Evolutionary conservation across 2,329 filamentous ascomycete species (phyloP).

Genomic region (Neophaeococcomyces aloes): DNA sequence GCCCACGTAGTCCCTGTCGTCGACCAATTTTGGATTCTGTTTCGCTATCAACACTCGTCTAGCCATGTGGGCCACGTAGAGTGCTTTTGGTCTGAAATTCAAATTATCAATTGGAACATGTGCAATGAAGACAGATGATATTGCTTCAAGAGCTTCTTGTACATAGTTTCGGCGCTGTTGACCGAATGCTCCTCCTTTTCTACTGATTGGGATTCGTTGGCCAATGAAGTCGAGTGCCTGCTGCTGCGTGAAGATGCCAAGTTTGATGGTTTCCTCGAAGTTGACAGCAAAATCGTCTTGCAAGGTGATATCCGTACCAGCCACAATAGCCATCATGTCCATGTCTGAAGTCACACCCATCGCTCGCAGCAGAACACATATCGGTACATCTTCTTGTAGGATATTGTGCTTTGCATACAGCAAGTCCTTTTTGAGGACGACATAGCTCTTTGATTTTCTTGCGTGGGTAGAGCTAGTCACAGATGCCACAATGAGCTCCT

Average conservation of each 20-base stretch:
- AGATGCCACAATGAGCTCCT: conserved; percentile 85
- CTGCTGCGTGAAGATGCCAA: conserved; percentile 81
- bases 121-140: conserved; percentile 86
- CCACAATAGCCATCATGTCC: conserved; percentile 84
- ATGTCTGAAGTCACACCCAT: conserved; percentile 89
- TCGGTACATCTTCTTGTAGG: conserved; percentile 83
- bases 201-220: conserved; percentile 74
- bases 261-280: conserved; percentile 80
- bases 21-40: conserved; percentile 77
- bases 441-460: conserved; percentile 94
- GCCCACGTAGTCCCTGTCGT: conserved; percentile 94
- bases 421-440: conserved; percentile 84
- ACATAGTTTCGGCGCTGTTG: conserved; percentile 64
- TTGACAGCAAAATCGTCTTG: conserved; percentile 94
- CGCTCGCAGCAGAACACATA: conserved; percentile 85
- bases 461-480: conserved; percentile 96
- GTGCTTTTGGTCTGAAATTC: conserved; percentile 92
- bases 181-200: conserved; percentile 46
- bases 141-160: conserved; percentile 83
- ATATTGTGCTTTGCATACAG: conserved; percentile 81
- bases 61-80: conserved; percentile 95
- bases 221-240: conserved; percentile 93
- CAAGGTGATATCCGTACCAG: conserved; percentile 75
- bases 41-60: conserved; percentile 91
- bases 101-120: conserved; percentile 85